phyloP scores from a whole-genome alignment of 2,329 filamentous ascomycete species.

The Penicillium polonicum region DNA sequence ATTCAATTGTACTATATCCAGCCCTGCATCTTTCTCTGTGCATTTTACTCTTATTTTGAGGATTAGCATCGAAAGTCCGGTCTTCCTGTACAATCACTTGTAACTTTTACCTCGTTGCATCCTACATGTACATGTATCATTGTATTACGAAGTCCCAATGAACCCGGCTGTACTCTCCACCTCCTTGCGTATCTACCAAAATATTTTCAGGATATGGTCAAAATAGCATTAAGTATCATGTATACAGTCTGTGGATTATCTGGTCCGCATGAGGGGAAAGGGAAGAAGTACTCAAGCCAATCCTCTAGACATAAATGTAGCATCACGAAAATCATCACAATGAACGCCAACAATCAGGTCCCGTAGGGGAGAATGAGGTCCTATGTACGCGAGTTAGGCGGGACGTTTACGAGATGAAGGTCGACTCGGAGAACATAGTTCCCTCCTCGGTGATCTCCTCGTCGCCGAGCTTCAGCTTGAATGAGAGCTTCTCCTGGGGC shows the following conservation, averaged over 20 bases:
- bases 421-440: slow-evolving; percentile 79
- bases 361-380: slow-evolving; percentile 22
- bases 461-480: slow-evolving; percentile 85
- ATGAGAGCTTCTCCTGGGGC: slow-evolving; percentile 62
- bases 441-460: slow-evolving; percentile 77
- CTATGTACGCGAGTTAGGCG: slow-evolving; percentile 29
- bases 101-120: neutral
- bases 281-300: slow-evolving; percentile 20
- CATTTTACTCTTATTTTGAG: slow-evolving; percentile 3
- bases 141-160: neutral
- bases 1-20: slow-evolving; percentile 12
- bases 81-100: slow-evolving; percentile 6
- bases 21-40: slow-evolving; percentile 12
- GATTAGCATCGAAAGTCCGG: neutral
- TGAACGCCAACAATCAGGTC: slow-evolving; percentile 28
- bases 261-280: slow-evolving; percentile 18
- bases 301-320: slow-evolving; percentile 29
- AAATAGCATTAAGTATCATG: slow-evolving; percentile 33
- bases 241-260: slow-evolving; percentile 29
- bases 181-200: neutral
- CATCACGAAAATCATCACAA: slow-evolving; percentile 28
- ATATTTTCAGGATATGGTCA: slow-evolving; percentile 17
- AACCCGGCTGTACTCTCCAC: neutral
- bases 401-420: slow-evolving; percentile 75
- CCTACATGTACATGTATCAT: neutral